Base-by-base conservation (phyloP, 257 asterid genomes). In the Solanum appendiculatum region DNA sequence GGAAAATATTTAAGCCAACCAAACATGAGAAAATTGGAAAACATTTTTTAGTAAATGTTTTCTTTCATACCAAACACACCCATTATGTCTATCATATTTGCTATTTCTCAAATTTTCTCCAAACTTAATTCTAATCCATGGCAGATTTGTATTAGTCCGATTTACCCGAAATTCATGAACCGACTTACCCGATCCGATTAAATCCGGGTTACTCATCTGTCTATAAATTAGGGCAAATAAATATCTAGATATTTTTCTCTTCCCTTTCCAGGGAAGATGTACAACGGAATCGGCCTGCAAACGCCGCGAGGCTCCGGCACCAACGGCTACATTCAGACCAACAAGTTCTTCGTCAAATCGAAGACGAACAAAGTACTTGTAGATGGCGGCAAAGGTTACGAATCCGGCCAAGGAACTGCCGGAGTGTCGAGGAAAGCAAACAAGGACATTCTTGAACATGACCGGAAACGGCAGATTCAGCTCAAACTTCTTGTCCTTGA, bases 301-400 rank as follows among this genome's bases (percentile, higher is more conserved):
- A 96, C 98, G 33, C 69, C 69, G 60, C 92, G 99, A 29, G 98
- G 98, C 27, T 97, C 99, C 51, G 98, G 99, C 78, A 97, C 98
- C 33, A 95, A 95, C 86, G 99, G 99, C 6, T 89, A 97, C 92
- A 89, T 95, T 77, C 98, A 97, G 63, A 66, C 96, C 31, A 97
- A 97, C 91, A 93, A 88, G 91, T 95, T 95, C 91, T 92, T 86
- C 54, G 83, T 86, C 70, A 86, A 77, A 36, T 36, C 87, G 11
- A 86, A 97, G 72, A 58, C 97, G 68, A 97, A 97, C 91, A 93
- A 88, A 92, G 95, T 95, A 89, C 91, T 94, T 77, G 91, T 95
- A 36, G 70, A 33, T 88, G 86, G 92, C 92, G 82, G 96, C 54
- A 94, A 90, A 87, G 98, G 98, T 13, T 96, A 92, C 82, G 95